Evolutionary conservation across 2,329 filamentous ascomycete species (phyloP), one percentile per base, ranked within the genome.

Genomic region (Aspergillus tanneri): DNA sequence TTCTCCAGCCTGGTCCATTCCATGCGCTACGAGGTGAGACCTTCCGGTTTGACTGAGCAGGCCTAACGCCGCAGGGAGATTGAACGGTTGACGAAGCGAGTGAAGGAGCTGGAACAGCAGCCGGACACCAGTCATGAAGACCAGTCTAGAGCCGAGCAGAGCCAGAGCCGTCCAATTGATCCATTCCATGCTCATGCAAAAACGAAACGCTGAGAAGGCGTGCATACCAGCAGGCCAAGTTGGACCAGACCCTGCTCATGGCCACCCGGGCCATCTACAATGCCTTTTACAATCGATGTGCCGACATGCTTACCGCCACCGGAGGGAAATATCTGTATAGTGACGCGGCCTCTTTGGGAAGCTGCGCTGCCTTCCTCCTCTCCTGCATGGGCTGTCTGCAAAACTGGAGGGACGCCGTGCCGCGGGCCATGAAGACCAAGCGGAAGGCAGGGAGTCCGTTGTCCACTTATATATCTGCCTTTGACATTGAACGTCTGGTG

Each of bases 401-500:
- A 2, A 32, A 14, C 7, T 32, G 28, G 28, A 5, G 9, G n/a
- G 28, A 16, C 4, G 5, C 12, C 9, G 28, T 32, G 10, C 28
- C 28, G 7, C n/a, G 18, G 9, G 28, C 28, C 1, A 12, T 78
- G 22, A 73, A 72, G 40, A 69, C 61, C 3, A 60, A 60, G n/a
- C 66, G 73, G 10, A 58, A 66, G 28, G 57, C 64, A 7, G 58
- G 57, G 0, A 47, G 43, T 1, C 60, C 71, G 0, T 66, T 74
- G 41, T 74, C 73, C 1, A 69, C 66, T 0, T 70, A 75, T 34
- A 54, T 58, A 5, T 66, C 70, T 1, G 34, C 49, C 1, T 53
- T 74, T 1, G 53, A 63, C 8, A 53, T 72, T 11, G 69, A 74
- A 41, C 55, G 19, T 5, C 38, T 37, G 16, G 43, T 34, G 2